Evolutionary conservation across 148 eudicot species (phyloP).

Genomic region (Drosera capensis): DNA sequence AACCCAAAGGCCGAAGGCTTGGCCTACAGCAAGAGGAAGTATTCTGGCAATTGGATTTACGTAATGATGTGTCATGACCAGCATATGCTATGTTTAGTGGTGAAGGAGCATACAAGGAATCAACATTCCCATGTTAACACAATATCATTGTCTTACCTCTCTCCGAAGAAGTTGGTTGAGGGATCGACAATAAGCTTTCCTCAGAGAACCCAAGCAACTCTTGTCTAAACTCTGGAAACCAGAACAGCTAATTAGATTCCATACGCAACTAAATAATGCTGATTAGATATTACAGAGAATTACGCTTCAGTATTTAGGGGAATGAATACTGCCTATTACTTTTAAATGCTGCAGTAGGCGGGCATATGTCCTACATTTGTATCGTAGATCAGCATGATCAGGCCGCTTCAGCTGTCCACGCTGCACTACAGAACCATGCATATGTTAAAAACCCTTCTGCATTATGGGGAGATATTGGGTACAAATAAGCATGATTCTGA

Average conservation of each 20-base stretch:
- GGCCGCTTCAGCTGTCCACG: conserved; percentile 93
- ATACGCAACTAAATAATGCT: conserved; percentile 3
- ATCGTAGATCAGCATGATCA: conserved; percentile 92
- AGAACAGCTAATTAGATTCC: conserved; percentile 6
- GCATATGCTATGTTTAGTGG: not conserved
- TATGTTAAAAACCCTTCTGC: conserved; percentile 2
- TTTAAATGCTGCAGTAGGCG: conserved; percentile 90
- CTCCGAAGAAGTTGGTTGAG: conserved; percentile 82
- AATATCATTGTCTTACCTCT: conserved; percentile 45
- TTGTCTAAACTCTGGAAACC: conserved; percentile 85
- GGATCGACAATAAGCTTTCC: conserved; percentile 89
- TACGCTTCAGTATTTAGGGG: not conserved
- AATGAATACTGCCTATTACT: conserved; percentile 26
- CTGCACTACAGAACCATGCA: conserved; percentile 25
- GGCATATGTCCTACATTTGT: conserved; percentile 94
- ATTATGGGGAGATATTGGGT: not conserved
- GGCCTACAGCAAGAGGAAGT: too few species aligned
- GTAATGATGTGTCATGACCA: not conserved
- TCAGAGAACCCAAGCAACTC: conserved; percentile 62
- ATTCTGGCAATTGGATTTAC: too few species aligned
- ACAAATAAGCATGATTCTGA: conserved; percentile 6
- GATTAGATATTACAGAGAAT: not conserved
- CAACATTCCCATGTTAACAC: not conserved
- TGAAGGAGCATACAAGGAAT: not conserved
- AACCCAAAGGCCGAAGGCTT: too few species aligned